phyloP scores from a whole-genome alignment of 768 basidiomycete species.

The Rickenella mellea region DNA sequence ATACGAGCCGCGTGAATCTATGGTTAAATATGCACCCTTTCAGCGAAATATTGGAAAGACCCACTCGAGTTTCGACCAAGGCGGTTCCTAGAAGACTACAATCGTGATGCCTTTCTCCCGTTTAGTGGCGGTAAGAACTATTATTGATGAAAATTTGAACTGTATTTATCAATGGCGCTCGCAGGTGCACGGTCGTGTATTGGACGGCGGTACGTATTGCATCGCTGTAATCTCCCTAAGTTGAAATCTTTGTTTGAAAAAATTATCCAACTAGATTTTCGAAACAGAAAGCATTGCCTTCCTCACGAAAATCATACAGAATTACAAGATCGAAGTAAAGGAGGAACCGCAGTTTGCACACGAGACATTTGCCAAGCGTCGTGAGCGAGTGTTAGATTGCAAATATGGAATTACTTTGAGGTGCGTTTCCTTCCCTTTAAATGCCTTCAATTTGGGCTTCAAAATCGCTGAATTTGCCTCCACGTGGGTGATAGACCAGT shows the following conservation, averaged over 20 bases:
- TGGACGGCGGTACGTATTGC: constrained; percentile 28
- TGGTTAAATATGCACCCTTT: neutral
- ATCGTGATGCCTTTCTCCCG: constrained; percentile 44
- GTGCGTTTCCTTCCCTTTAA: constrained; percentile 21
- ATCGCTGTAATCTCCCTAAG: neutral
- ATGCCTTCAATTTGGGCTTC: neutral
- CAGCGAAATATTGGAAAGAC: constrained; percentile 29
- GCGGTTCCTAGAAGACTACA: constrained; percentile 45
- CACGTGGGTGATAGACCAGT: constrained; percentile 8
- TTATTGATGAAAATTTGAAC: neutral
- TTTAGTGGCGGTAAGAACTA: constrained; percentile 33
- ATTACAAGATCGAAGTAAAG: constrained; percentile 37
- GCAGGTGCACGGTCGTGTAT: constrained; percentile 36
- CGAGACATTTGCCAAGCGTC: constrained; percentile 38
- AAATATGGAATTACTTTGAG: constrained; percentile 32
- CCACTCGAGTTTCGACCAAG: constrained; percentile 26
- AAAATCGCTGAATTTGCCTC: too few relatives aligned
- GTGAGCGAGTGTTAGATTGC: constrained; percentile 28
- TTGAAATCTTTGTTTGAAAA: too few relatives aligned
- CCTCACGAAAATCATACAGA: constrained; percentile 37
- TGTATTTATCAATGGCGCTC: neutral
- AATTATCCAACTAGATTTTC: constrained; percentile 19
- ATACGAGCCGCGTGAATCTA: neutral
- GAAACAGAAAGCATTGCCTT: constrained; percentile 43
- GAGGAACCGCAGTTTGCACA: constrained; percentile 39